Conservation (phyloP, 2,329 filamentous ascomycete genomes). For the Colletotrichum sp. region DNA sequence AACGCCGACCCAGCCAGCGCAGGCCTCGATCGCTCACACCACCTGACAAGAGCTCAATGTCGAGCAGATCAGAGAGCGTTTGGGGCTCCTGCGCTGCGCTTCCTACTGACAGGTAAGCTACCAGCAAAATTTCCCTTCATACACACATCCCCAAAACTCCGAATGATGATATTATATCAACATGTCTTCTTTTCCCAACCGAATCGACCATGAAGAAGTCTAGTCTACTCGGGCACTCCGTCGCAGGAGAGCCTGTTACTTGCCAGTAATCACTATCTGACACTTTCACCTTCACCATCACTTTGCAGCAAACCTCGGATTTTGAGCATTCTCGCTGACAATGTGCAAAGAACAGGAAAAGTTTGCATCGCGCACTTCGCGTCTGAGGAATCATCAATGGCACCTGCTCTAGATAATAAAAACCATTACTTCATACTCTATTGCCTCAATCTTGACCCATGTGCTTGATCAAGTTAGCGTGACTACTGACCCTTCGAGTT, state of each 20-base stretch:
- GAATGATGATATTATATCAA: slow-evolving; percentile 73
- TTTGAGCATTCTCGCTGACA: neutral
- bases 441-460: too few relatives aligned
- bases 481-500: too few relatives aligned
- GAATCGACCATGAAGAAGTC: slow-evolving; percentile 88
- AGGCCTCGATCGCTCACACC: neutral
- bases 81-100: neutral
- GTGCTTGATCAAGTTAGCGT: too few relatives aligned
- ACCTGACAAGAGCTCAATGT: neutral
- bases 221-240: slow-evolving; percentile 68
- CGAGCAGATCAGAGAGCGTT: neutral
- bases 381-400: too few relatives aligned
- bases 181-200: slow-evolving; percentile 86
- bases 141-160: slow-evolving; percentile 28
- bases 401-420: too few relatives aligned
- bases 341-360: neutral
- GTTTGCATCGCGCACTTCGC: neutral
- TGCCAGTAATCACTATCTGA: slow-evolving; percentile 91
- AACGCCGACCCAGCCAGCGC: neutral
- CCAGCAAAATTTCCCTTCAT: neutral
- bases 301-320: neutral
- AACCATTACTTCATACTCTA: too few relatives aligned
- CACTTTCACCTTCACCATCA: neutral
- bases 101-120: neutral
- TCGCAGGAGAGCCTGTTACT: slow-evolving; percentile 75